Evolutionary conservation across 768 basidiomycete genomes (phyloP).

Genomic region (Phaeotremella skinneri): DNA sequence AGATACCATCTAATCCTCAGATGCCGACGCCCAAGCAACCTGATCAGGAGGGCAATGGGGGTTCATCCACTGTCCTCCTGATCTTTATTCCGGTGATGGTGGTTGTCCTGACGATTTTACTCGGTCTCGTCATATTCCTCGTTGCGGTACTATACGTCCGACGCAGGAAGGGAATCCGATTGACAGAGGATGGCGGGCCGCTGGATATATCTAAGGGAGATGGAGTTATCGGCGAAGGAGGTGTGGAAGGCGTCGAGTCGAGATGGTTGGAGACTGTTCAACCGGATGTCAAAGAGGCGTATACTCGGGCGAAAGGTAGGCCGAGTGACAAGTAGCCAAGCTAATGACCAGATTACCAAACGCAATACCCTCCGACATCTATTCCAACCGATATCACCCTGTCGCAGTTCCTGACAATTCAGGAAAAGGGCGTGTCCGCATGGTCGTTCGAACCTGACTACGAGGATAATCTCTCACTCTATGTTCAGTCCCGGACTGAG

Average conservation of each 20-base stretch:
- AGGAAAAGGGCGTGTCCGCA: slow-evolving; percentile 98
- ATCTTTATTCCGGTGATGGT: slow-evolving; percentile 89
- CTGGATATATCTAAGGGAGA: slow-evolving; percentile 91
- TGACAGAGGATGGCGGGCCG: slow-evolving; percentile 78
- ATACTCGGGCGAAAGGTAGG: slow-evolving; percentile 83
- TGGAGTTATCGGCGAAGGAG: slow-evolving; percentile 78
- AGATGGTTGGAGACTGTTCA: slow-evolving; percentile 85
- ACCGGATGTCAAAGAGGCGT: slow-evolving; percentile 67
- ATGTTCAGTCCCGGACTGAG: slow-evolving; percentile 94
- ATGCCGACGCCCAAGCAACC: neutral
- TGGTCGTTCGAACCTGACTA: slow-evolving; percentile 99
- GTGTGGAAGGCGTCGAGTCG: slow-evolving; percentile 84
- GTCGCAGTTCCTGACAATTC: slow-evolving; percentile 96
- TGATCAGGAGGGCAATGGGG: slow-evolving; percentile 9
- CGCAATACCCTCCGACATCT: slow-evolving; percentile 89
- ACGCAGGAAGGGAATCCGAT: slow-evolving; percentile 52
- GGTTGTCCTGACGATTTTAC: slow-evolving; percentile 85
- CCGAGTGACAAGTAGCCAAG: neutral
- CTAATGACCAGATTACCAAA: slow-evolving; percentile 55
- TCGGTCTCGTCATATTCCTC: slow-evolving; percentile 87
- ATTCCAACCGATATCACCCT: slow-evolving; percentile 95
- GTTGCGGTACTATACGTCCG: slow-evolving; percentile 77
- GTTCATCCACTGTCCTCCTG: slow-evolving; percentile 27
- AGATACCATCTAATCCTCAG: neutral
- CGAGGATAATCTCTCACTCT: slow-evolving; percentile 84